phyloP scores from a whole-genome alignment of 2,329 filamentous ascomycete genomes.

The Pestalotiopsis sp. region DNA sequence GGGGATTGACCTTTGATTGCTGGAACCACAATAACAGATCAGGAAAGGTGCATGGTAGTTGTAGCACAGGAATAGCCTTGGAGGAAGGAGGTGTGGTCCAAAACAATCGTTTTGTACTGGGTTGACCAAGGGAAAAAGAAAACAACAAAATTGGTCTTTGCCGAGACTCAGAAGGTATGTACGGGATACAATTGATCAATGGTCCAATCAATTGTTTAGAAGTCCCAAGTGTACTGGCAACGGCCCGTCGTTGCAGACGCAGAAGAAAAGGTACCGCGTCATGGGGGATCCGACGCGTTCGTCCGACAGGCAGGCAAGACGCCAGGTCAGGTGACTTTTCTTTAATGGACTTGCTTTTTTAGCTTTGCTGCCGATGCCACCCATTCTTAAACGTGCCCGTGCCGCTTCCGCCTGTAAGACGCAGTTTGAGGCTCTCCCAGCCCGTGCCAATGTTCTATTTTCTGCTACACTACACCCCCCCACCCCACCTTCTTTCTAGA shows the following conservation, averaged over 20 bases:
- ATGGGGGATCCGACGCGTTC: background rate
- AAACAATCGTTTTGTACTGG: too few species aligned
- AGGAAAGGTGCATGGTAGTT: too few species aligned
- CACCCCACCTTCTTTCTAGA: background rate
- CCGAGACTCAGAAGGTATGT: too few species aligned
- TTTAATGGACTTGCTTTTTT: conserved; percentile 10
- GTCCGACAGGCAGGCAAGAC: background rate
- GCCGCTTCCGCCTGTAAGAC: background rate
- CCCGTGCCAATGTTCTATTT: background rate
- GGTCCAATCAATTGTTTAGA: background rate
- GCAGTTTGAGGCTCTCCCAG: background rate
- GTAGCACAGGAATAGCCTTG: too few species aligned
- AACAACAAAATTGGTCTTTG: too few species aligned
- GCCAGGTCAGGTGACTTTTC: conserved; percentile 13
- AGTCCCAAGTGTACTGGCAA: background rate
- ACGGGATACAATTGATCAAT: background rate
- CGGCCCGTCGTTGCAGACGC: background rate
- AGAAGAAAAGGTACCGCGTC: background rate
- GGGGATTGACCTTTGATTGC: background rate
- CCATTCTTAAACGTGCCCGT: background rate
- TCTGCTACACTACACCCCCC: background rate
- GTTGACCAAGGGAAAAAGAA: too few species aligned
- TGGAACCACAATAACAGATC: too few species aligned
- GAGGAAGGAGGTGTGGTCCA: too few species aligned
- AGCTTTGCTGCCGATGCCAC: background rate